Conservation (phyloP, 345 rosid species). For the Salix purpurea region DNA sequence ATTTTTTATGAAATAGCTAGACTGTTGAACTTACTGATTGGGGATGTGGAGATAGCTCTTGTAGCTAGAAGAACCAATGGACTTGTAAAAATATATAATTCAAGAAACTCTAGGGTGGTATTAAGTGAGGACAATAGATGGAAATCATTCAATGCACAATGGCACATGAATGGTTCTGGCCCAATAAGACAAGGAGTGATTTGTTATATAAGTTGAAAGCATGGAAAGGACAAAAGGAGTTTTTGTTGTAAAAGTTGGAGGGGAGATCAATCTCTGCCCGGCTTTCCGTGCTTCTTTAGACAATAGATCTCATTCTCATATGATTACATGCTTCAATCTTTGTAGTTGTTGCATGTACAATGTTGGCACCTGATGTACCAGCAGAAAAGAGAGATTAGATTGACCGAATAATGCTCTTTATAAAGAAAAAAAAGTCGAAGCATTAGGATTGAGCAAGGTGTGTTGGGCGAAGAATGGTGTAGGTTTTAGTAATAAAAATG, state of each 20-base stretch:
- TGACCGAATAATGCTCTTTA: neutral
- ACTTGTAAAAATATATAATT: neutral
- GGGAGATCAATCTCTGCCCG: neutral
- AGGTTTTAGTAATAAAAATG: neutral
- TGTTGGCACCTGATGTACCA: neutral
- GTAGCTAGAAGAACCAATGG: neutral
- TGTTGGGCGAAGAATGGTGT: neutral
- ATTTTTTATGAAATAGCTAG: neutral
- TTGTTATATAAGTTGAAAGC: neutral
- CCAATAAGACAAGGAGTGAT: neutral
- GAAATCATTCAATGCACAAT: neutral
- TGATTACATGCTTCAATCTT: neutral
- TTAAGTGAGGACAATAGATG: neutral
- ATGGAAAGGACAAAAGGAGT: neutral
- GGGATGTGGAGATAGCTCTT: neutral
- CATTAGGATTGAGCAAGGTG: neutral
- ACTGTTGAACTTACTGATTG: neutral
- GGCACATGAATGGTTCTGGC: no score
- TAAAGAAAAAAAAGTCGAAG: neutral
- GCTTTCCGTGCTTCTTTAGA: neutral
- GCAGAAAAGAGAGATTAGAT: neutral
- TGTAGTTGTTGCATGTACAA: neutral
- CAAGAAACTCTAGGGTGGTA: neutral
- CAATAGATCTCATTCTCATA: neutral
- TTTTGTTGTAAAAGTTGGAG: neutral